A percentile compares a stretch with the other conserved stretches of the same genome.
phyloP scores from a whole-genome alignment of 2,329 filamentous ascomycete genomes.

The Apiospora koreana region DNA sequence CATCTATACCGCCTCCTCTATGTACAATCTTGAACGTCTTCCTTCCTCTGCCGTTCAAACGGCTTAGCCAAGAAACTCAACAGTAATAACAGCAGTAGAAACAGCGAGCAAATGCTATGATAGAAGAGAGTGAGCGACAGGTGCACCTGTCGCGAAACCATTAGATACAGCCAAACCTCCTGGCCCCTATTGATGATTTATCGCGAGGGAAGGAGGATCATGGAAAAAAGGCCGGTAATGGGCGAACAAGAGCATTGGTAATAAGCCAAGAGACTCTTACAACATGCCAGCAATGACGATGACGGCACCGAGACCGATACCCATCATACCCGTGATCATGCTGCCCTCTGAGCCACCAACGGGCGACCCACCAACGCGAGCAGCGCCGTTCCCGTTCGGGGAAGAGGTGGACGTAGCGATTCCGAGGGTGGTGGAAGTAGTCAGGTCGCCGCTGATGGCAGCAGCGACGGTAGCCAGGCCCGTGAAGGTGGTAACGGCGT shows the following conservation, averaged over 20 bases:
- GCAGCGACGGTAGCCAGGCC: slow-evolving; percentile 30
- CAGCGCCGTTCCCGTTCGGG: not conserved
- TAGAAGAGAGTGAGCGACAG: too few relatives aligned
- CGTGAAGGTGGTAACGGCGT: slow-evolving; percentile 30
- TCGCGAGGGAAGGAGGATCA: not conserved
- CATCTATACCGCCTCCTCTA: not conserved
- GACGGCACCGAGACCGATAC: slow-evolving; percentile 28
- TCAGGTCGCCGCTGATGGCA: slow-evolving; percentile 35
- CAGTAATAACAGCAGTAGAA: not conserved
- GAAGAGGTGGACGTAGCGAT: slow-evolving; percentile 13
- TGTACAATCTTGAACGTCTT: not conserved
- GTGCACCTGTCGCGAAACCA: too few relatives aligned
- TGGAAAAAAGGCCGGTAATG: not conserved
- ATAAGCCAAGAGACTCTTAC: slow-evolving; percentile 13
- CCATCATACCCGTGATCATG: slow-evolving; percentile 29
- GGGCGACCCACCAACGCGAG: slow-evolving; percentile 3
- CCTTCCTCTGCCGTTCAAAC: not conserved
- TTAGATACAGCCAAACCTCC: not conserved
- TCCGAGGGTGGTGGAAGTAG: slow-evolving; percentile 29
- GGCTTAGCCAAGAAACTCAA: not conserved
- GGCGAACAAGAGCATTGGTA: not conserved
- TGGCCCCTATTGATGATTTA: not conserved
- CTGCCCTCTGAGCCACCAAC: slow-evolving; percentile 24
- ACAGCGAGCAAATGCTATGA: not conserved
- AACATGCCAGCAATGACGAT: slow-evolving; percentile 30